These are phyloP conservation scores for Chlorella sp. DNA, from an alignment of 139 green algal genomes.

Conservation along the genomic window DNA sequence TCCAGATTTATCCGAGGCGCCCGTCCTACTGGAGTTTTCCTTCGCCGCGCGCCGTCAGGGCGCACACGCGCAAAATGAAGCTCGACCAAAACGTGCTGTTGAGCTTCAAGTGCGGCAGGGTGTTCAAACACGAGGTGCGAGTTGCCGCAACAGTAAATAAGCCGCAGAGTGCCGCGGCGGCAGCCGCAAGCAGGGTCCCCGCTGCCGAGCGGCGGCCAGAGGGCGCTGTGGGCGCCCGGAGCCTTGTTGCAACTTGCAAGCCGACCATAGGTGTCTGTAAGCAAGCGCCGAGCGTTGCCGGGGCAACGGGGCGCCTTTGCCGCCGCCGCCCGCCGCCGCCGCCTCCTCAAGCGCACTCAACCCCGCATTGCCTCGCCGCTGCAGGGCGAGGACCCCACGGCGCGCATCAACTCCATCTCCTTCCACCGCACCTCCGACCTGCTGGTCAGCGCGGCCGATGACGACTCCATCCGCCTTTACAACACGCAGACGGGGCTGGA, in stretches of 20 bases:
- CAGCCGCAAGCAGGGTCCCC: neutral
- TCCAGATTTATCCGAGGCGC: too few relatives aligned
- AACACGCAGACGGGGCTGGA: constrained; percentile 69
- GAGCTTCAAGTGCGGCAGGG: constrained; percentile 50
- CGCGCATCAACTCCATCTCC: constrained; percentile 88
- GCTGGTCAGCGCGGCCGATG: constrained; percentile 84
- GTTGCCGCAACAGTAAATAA: too few relatives aligned
- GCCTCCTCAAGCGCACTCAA: too few relatives aligned
- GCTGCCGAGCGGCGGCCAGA: neutral
- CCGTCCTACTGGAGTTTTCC: too few relatives aligned
- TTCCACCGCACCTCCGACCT: constrained; percentile 90
- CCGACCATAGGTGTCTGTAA: too few relatives aligned
- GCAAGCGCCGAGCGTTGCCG: too few relatives aligned
- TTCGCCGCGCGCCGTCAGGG: too few relatives aligned
- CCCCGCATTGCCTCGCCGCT: neutral
- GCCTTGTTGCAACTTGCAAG: too few relatives aligned
- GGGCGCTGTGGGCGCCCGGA: neutral
- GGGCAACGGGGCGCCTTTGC: too few relatives aligned
- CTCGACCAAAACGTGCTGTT: constrained; percentile 49
- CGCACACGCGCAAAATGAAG: constrained; percentile 31
- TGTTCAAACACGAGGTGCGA: constrained; percentile 70
- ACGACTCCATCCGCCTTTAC: constrained; percentile 89
- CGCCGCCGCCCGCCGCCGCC: neutral
- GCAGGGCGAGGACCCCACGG: constrained; percentile 46
- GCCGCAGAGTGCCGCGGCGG: too few relatives aligned